Evolutionary conservation across 108 stramenopile species (phyloP).

Genomic region (Parietichytrium sp.): DNA sequence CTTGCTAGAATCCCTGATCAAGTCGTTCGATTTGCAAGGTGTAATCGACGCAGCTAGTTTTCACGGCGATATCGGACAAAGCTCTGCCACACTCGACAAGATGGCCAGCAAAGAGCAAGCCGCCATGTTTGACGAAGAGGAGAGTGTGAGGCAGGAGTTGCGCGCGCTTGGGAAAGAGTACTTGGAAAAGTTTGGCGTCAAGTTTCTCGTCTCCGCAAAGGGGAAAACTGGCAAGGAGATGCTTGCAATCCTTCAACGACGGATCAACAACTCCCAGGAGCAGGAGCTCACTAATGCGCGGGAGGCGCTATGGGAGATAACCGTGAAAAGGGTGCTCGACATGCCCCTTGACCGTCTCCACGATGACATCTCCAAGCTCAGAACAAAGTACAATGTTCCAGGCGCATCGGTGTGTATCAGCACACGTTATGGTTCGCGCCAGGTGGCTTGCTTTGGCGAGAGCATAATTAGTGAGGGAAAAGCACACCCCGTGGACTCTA

Average conservation of each 20-base stretch:
- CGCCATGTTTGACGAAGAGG: neutral
- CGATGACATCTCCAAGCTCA: neutral
- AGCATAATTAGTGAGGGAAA: too few species aligned
- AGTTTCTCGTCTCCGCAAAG: conserved; percentile 29
- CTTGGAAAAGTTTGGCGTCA: conserved; percentile 29
- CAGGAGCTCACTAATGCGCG: conserved; percentile 30
- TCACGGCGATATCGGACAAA: conserved; percentile 25
- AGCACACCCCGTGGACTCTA: neutral
- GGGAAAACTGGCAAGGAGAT: conserved; percentile 18
- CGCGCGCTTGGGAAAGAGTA: neutral
- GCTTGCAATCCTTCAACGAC: neutral
- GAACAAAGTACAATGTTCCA: neutral
- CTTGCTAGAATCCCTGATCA: neutral
- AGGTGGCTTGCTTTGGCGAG: neutral
- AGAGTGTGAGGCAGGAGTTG: neutral
- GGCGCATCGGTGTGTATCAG: conserved; percentile 26
- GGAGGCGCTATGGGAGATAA: conserved; percentile 23
- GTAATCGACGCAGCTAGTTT: conserved; percentile 32
- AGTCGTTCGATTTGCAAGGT: neutral
- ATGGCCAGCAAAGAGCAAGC: conserved; percentile 21
- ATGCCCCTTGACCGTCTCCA: neutral
- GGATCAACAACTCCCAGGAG: neutral
- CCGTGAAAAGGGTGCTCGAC: neutral
- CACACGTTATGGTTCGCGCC: too few species aligned
- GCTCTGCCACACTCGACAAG: conserved; percentile 14